Conservation (phyloP, 2,329 filamentous ascomycete genomes). For the Bipolaris victoriae region DNA sequence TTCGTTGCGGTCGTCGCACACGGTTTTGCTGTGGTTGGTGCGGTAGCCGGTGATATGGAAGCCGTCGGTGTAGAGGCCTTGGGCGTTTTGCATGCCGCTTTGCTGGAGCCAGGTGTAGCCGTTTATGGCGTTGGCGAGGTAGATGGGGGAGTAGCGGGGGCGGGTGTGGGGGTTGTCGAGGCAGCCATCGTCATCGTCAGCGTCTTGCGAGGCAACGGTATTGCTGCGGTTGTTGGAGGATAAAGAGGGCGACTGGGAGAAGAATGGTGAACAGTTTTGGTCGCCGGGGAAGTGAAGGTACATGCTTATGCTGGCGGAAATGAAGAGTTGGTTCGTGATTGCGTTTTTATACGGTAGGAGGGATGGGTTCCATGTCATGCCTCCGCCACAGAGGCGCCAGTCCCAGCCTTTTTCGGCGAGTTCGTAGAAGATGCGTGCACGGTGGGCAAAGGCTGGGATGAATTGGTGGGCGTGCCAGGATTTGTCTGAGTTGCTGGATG, state of each 20-base stretch:
- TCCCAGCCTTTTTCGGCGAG: conserved; percentile 82
- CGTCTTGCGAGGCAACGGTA: neutral
- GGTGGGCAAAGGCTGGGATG: conserved; percentile 77
- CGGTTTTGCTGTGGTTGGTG: conserved; percentile 65
- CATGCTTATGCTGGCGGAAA: conserved; percentile 85
- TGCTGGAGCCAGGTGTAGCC: conserved; percentile 80
- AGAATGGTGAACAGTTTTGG: conserved; percentile 72
- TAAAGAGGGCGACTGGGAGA: conserved; percentile 34
- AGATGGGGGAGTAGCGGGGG: conserved; percentile 52
- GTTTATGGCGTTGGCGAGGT: conserved; percentile 74
- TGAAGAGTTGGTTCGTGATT: conserved; percentile 91
- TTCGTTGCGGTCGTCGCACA: conserved; percentile 81
- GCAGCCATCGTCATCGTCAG: too few relatives aligned
- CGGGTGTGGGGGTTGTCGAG: too few relatives aligned
- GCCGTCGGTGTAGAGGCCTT: conserved; percentile 82
- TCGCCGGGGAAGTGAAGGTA: conserved; percentile 89
- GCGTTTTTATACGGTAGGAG: conserved; percentile 86
- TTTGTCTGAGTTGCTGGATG: conserved; percentile 2
- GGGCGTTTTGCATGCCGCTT: conserved; percentile 79
- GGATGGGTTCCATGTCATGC: conserved; percentile 88
- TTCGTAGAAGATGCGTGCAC: conserved; percentile 85
- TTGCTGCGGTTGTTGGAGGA: neutral
- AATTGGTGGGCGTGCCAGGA: conserved; percentile 80
- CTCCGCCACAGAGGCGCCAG: conserved; percentile 77
- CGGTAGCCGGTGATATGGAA: conserved; percentile 77